Evolutionary conservation across 2,329 filamentous ascomycete species (phyloP), one percentile per base, ranked within the genome.

Genomic region (Apiospora marii): DNA sequence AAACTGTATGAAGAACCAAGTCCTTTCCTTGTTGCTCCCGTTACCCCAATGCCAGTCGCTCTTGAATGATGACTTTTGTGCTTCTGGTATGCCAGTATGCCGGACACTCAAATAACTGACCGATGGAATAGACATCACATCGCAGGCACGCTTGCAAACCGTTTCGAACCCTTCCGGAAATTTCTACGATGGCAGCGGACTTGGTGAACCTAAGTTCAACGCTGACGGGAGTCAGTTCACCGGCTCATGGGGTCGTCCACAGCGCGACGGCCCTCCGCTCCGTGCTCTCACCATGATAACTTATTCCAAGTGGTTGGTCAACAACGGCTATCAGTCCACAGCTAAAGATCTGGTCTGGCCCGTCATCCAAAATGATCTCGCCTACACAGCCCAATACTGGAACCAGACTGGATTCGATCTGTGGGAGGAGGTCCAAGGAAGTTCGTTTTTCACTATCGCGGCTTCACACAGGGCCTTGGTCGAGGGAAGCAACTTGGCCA

Each of bases 361-460:
- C 2, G 85, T 96, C 70, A 89, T 95, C 67, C 85, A 87, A 68
- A 96, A 95, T 76, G 94, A 96, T 77, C 86, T 97, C 46, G 87
- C 87, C 64, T 96, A 96, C 75, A 90, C 94, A 8, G 87, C 90
- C 0, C 89, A 94, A 78, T 93, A 94, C 83, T 94, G 92, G 87
- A 90, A 89, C 78, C 81, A 85, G 74, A 89, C 87, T 0, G 88
- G 88, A 7, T 96, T 91, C 78, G 94, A 97, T 80, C 87, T 97
- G 3, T 96, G 94, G 94, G 94, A 96, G 80, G 94, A 96, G 80
- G 89, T 95, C 19, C 84, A 86, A 34, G 92, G 93, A 53, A 91
- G 89, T 30, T 95, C 93, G 0, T 96, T 95, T 85, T 97, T 96
- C 82, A 96, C 94, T 1, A 84, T 91, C 44, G 89, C 90, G 3